phyloP scores from a whole-genome alignment of 2,329 filamentous ascomycete genomes.

The Trichoderma sp. region DNA sequence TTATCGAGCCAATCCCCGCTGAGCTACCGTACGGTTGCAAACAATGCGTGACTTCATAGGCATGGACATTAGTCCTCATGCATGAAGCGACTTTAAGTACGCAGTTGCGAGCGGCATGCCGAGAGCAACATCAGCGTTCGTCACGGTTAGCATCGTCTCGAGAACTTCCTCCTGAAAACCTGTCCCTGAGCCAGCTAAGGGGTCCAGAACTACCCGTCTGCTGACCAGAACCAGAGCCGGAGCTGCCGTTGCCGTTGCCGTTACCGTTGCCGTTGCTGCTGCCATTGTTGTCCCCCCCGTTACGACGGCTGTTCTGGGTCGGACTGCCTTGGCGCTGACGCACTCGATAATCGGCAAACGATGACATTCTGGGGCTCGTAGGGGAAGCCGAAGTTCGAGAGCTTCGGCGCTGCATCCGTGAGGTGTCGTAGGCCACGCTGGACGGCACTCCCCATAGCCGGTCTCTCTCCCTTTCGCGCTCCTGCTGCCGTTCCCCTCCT shows the following conservation, averaged over 20 bases:
- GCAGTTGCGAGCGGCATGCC: not conserved
- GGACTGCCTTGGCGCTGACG: constrained; percentile 46
- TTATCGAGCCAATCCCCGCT: not conserved
- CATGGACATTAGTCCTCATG: not conserved
- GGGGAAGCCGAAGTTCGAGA: constrained; percentile 47
- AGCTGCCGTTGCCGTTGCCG: constrained; percentile 33
- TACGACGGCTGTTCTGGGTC: constrained; percentile 42
- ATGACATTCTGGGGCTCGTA: constrained; percentile 40
- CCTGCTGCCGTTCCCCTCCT: constrained; percentile 29
- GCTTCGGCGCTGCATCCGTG: constrained; percentile 42
- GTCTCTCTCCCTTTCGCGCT: constrained; percentile 36
- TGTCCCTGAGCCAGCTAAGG: constrained; percentile 50
- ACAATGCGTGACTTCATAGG: not conserved
- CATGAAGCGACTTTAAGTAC: not conserved
- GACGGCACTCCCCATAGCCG: constrained; percentile 34
- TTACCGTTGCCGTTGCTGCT: constrained; percentile 38
- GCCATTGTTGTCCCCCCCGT: constrained; percentile 35
- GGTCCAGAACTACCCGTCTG: constrained; percentile 43
- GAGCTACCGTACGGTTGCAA: not conserved
- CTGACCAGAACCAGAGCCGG: constrained; percentile 33
- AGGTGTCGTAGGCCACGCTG: constrained; percentile 40
- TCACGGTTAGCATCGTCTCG: constrained; percentile 38
- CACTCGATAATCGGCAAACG: constrained; percentile 38
- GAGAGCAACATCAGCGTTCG: constrained; percentile 26
- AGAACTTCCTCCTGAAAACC: constrained; percentile 41